Conservation (phyloP, 1,284 basidiomycete species). For the Papiliotrema nemorosa region DNA sequence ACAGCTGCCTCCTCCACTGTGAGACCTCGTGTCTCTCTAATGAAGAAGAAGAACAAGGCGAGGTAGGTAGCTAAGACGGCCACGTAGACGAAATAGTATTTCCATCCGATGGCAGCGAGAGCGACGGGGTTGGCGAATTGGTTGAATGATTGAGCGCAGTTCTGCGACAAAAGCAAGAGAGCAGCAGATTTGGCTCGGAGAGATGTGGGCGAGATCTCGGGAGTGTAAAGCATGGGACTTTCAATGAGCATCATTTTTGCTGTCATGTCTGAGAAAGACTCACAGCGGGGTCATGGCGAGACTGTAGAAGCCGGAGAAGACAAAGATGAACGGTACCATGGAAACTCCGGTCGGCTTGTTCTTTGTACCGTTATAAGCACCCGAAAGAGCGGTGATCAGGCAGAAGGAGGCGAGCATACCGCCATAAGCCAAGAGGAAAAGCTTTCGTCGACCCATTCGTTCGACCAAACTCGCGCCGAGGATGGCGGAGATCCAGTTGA, state of each 20-base stretch:
- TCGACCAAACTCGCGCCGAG: conserved; percentile 38
- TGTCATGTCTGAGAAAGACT: no score
- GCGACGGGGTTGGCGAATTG: conserved; percentile 77
- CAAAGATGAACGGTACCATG: conserved; percentile 64
- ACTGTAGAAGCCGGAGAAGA: conserved; percentile 63
- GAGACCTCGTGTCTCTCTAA: conserved; percentile 30
- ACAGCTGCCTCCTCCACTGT: conserved; percentile 42
- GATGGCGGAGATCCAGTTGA: conserved; percentile 19
- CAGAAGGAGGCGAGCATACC: conserved; percentile 62
- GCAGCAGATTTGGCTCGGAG: conserved; percentile 59
- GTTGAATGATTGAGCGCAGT: conserved; percentile 64
- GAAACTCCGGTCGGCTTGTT: conserved; percentile 18
- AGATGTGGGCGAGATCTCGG: conserved; percentile 63
- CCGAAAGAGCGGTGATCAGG: conserved; percentile 63
- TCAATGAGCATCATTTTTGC: no score
- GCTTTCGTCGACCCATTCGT: conserved; percentile 32
- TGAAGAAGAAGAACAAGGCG: conserved; percentile 34
- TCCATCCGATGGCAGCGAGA: conserved; percentile 61
- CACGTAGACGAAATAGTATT: conserved; percentile 60
- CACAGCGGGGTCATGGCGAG: conserved; percentile 52
- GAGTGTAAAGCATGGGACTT: conserved; percentile 55
- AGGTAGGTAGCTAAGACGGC: conserved; percentile 43
- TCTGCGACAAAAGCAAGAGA: conserved; percentile 29
- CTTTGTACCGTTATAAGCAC: background rate
- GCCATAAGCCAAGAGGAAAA: conserved; percentile 53